These are phyloP conservation scores for Polygonum aviculare DNA, from an alignment of 148 eudicot genomes.

Conservation along the genomic window DNA sequence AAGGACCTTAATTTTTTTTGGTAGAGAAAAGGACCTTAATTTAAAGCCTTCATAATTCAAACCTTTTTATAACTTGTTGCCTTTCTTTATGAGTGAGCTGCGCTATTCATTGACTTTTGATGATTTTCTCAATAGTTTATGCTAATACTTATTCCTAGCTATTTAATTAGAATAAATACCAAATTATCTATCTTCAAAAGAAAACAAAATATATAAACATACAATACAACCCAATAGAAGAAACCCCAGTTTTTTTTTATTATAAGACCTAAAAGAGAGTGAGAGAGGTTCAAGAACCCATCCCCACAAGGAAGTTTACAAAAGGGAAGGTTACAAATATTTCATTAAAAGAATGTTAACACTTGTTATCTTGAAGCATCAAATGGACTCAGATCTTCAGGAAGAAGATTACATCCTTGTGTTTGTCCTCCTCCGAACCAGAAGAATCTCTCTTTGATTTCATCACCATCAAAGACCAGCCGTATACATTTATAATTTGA, in stretches of 20 bases:
- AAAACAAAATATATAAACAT: not conserved
- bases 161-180: not conserved
- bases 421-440: not conserved
- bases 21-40: conserved; percentile 6
- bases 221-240: not conserved
- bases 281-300: conserved; percentile 1
- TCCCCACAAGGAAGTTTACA: conserved; percentile 1
- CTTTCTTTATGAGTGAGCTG: conserved; percentile 5
- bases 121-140: not conserved
- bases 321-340: not conserved
- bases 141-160: not conserved
- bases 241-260: not conserved
- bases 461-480: conserved; percentile 5
- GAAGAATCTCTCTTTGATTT: not conserved
- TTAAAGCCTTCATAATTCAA: not conserved
- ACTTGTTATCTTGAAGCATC: not conserved
- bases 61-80: not conserved
- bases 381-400: conserved; percentile 3
- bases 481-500: not conserved
- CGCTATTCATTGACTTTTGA: conserved; percentile 3
- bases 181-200: not conserved
- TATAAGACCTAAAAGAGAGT: not conserved
- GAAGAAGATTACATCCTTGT: not conserved
- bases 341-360: not conserved
- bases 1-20: conserved; percentile 4